Base-by-base conservation (phyloP, 2,329 filamentous ascomycete genomes). In the Cryphonectria radicalis region DNA sequence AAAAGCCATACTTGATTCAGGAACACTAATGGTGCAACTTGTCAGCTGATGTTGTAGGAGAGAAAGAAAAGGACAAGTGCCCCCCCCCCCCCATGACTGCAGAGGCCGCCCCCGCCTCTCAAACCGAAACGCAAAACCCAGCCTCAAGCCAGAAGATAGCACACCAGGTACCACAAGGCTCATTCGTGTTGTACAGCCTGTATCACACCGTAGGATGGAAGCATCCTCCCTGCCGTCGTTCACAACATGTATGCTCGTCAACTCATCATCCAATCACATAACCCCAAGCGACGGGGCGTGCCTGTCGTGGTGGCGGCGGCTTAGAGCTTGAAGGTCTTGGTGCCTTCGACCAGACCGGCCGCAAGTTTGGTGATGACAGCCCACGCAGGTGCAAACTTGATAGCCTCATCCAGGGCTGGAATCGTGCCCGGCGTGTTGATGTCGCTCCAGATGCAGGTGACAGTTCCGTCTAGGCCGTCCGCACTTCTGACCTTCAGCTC, bases 381-480 rank as follows among this genome's bases (percentile, higher is more conserved):
- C 96, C 96, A 99, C 5, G 85, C 83, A 0, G 96, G 96, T 75
- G 90, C 86, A 81, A 90, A 98, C 78, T 90, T 87, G 75, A 88
- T 84, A 65, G 93, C 85, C 81, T 98, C 95, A 76, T 96, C 92
- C 67, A 95, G 87, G 0, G 95, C 95, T 0, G 95, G 95, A 64
- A 98, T 94, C 0, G 86, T 85, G 4, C 89, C 91, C 2, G 82
- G 80, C 50, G 84, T 82, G 77, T 98, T 98, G 62, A 89, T 90
- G 82, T 99, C 96, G 76, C 92, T 94, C 94, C 95, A 98, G 43
- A 93, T 84, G 81, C 96, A 98, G 22, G 91, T 86, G 1, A 95
- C 89, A 46, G 83, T 86, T 1, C 94, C 93, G 74, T 85, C 86
- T 46, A 94, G 78, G 1, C 66, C 79, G 67, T 43, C 72, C 77